Conservation (phyloP, 2,329 filamentous ascomycete genomes). For the Verticillium nonalfalfae region DNA sequence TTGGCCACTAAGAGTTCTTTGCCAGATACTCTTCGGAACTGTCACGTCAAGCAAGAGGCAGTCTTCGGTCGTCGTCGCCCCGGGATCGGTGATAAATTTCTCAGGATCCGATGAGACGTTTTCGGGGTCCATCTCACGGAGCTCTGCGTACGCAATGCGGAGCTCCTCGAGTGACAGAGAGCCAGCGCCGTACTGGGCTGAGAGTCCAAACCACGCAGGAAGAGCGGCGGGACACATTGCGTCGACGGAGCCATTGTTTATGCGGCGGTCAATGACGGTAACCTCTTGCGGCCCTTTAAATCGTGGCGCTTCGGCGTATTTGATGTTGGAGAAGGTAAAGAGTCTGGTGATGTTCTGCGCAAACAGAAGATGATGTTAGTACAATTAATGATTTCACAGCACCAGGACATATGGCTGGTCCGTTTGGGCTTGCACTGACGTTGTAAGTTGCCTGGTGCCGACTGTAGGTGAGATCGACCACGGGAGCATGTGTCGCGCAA, state of each 20-base stretch:
- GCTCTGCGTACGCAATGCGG: neutral
- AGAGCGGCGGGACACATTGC: neutral
- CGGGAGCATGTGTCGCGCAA: neutral
- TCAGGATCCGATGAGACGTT: neutral
- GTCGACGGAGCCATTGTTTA: neutral
- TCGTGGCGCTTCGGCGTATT: neutral
- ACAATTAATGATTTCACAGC: no score
- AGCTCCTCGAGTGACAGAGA: neutral
- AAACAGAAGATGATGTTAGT: neutral
- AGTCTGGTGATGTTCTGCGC: neutral
- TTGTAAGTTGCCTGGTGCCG: neutral
- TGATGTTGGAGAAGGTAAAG: neutral
- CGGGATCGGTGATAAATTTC: neutral
- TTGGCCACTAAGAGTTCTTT: constrained; percentile 13
- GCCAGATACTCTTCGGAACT: constrained; percentile 26
- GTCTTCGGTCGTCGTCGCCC: constrained; percentile 21
- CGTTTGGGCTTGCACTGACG: neutral
- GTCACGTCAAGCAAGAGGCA: constrained; percentile 33
- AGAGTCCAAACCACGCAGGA: neutral
- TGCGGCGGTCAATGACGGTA: neutral
- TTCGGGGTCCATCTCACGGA: neutral
- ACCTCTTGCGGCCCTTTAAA: neutral
- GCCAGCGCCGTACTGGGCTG: neutral
- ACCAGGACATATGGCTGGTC: no score
- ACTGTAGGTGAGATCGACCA: neutral